Evolutionary conservation across 2,329 filamentous ascomycete species (phyloP).

Genomic region (Fusarium succisae): DNA sequence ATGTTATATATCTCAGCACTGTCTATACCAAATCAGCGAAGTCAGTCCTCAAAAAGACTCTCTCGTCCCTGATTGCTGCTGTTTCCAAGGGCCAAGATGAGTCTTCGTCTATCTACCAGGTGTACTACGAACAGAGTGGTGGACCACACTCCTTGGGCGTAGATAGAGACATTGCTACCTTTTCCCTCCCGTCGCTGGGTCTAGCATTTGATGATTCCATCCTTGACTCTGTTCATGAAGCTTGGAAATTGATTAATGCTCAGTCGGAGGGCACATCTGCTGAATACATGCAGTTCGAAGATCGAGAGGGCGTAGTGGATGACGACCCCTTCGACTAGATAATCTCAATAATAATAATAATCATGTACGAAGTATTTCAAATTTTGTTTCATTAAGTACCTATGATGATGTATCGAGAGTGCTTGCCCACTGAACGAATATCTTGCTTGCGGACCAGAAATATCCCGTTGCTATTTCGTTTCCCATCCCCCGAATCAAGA

Average conservation of each 20-base stretch:
- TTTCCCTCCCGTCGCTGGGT: conserved; percentile 69
- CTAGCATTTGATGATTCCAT: conserved; percentile 78
- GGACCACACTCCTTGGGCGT: conserved; percentile 39
- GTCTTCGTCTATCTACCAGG: conserved; percentile 56
- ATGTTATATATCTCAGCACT: conserved; percentile 51
- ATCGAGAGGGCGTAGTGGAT: conserved; percentile 72
- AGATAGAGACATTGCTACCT: conserved; percentile 59
- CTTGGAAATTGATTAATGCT: conserved; percentile 74
- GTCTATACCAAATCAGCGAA: conserved; percentile 48
- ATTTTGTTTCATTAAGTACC: not conserved
- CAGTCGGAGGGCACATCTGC: conserved; percentile 54
- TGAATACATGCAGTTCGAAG: conserved; percentile 81
- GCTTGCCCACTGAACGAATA: not conserved
- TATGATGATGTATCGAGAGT: not conserved
- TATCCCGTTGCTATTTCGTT: not conserved
- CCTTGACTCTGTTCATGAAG: conserved; percentile 71
- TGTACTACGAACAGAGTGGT: conserved; percentile 65
- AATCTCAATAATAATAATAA: not conserved
- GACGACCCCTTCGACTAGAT: conserved; percentile 61
- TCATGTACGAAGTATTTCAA: not conserved
- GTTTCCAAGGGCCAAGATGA: conserved; percentile 41
- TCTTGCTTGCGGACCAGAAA: not conserved
- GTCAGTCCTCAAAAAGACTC: conserved; percentile 50
- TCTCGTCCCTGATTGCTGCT: conserved; percentile 53
- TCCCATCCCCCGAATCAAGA: not conserved